Evolutionary conservation across 139 green algal species (phyloP), one percentile per base, ranked within the genome.

Genomic region (Astrephomene gubernaculifera): DNA sequence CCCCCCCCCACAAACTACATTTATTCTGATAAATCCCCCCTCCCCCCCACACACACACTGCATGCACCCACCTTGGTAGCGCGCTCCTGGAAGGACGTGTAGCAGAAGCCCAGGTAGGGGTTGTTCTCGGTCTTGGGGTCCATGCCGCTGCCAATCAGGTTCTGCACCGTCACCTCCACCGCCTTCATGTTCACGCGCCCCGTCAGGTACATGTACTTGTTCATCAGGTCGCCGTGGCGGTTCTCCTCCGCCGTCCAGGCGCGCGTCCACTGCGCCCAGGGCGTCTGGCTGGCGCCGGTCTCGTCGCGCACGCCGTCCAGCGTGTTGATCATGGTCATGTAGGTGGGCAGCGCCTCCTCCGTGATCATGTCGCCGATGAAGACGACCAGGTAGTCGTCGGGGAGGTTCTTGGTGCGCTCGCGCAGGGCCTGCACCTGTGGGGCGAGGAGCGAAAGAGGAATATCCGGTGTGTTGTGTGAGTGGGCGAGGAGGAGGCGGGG

Each of bases 271-370:
- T 83, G 89, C 78, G 87, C 97, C 96, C 97, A 99, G 35, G 96
- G 87, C 2, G 93, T 96, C 43, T 88, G 76, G 35, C 90, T 87
- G 21, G 96, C 96, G 65, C 97, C 97, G 31, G 91, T 98, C 89
- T 98, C 95, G 81, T 99, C 97, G 22, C 95, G 87, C 31, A 97
- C 96, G 38, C 97, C 98, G 74, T 99, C 98, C 65, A 99, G 93
- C 9, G 97, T 99, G 94, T 99, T 99, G 38, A 99, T 91, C 98
- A 99, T 99, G 88, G 96, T 97, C 97, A 99, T 99, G 93, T 99
- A 99, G n/a, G 97, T 99, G 45, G 98, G 98, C 76, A 99, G 93
- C 33, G 97, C 98, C 93, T 99, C 98, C 94, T 99, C 98, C 5
- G 97, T 99, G 87, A 99, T 97, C 94, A 97, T 98, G 89, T 99